These are phyloP conservation scores for Fusarium torulosum DNA, from an alignment of 2,329 filamentous ascomycete genomes.

Conservation along the genomic window DNA sequence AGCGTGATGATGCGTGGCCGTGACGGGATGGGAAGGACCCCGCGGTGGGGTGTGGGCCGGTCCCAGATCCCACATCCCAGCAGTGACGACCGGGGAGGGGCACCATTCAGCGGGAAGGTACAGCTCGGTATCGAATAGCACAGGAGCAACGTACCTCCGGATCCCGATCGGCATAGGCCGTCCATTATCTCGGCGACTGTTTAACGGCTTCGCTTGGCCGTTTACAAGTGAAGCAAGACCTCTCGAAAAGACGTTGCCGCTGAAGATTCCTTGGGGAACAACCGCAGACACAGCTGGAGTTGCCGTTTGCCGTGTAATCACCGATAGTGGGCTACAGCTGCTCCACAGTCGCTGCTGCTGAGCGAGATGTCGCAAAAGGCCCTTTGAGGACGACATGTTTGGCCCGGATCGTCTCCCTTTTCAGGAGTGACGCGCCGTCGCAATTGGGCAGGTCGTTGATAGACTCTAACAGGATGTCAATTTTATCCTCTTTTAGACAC, in stretches of 20 bases:
- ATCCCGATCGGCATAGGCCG: slow-evolving; percentile 37
- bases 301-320: slow-evolving; percentile 36
- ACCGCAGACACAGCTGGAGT: slow-evolving; percentile 12
- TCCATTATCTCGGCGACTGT: slow-evolving; percentile 38
- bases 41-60: slow-evolving; percentile 36
- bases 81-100: slow-evolving; percentile 28
- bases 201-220: slow-evolving; percentile 25
- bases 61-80: slow-evolving; percentile 12
- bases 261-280: slow-evolving; percentile 12
- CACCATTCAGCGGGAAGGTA: slow-evolving; percentile 16
- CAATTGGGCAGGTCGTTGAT: slow-evolving; percentile 45
- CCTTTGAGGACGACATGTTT: slow-evolving; percentile 46
- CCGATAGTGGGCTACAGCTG: slow-evolving; percentile 39
- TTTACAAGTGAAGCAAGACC: slow-evolving; percentile 28
- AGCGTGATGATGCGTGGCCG: slow-evolving; percentile 38
- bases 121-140: not conserved
- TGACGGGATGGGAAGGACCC: slow-evolving; percentile 21
- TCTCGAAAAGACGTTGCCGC: slow-evolving; percentile 20
- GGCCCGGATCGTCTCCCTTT: slow-evolving; percentile 37
- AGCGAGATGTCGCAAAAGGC: slow-evolving; percentile 49
- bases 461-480: slow-evolving; percentile 26
- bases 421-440: slow-evolving; percentile 37
- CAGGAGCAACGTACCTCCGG: slow-evolving; percentile 46
- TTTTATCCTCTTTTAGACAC: slow-evolving; percentile 33
- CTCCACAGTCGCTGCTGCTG: slow-evolving; percentile 45